Evolutionary conservation across 495 filamentous ascomycete genomes (phyloP).

Genomic region (Aspergillus ellipticus): DNA sequence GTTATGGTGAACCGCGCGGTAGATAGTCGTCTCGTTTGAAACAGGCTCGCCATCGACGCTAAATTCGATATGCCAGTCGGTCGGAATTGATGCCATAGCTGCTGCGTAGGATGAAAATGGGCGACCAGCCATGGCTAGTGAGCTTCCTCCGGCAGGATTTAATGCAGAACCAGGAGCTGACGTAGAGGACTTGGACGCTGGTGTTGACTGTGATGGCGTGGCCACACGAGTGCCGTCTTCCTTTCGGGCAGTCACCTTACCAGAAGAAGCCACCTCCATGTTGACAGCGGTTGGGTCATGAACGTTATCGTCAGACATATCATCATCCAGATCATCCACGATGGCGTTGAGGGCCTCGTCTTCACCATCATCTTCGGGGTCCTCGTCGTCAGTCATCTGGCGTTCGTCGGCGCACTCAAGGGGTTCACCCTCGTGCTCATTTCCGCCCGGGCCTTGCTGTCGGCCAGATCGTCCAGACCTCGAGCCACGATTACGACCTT

Average conservation of each 20-base stretch:
- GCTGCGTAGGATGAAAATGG: slow-evolving; percentile 73
- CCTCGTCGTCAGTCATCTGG: slow-evolving; percentile 72
- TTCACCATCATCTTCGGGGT: slow-evolving; percentile 64
- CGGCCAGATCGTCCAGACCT: slow-evolving; percentile 49
- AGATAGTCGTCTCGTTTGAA: slow-evolving; percentile 91
- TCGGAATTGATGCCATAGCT: slow-evolving; percentile 65
- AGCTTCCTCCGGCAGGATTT: slow-evolving; percentile 33
- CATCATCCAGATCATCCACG: slow-evolving; percentile 85
- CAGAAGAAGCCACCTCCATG: slow-evolving; percentile 83
- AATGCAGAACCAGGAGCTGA: slow-evolving; percentile 33
- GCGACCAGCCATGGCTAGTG: slow-evolving; percentile 42
- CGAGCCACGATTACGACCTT: slow-evolving; percentile 22
- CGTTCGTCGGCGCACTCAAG: slow-evolving; percentile 95
- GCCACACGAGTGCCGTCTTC: slow-evolving; percentile 90
- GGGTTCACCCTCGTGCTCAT: slow-evolving; percentile 54
- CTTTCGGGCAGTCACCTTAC: slow-evolving; percentile 92
- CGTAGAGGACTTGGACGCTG: slow-evolving; percentile 45
- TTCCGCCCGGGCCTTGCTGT: slow-evolving; percentile 46
- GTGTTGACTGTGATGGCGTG: slow-evolving; percentile 70
- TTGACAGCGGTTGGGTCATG: slow-evolving; percentile 87
- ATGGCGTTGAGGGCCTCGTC: slow-evolving; percentile 75
- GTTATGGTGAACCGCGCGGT: slow-evolving; percentile 84
- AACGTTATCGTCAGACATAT: slow-evolving; percentile 68
- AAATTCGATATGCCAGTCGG: slow-evolving; percentile 98
- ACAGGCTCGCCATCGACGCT: slow-evolving; percentile 80